These are phyloP conservation scores for Malassezia yamatoensis DNA, from an alignment of 1,284 basidiomycete genomes.

Conservation along the genomic window DNA sequence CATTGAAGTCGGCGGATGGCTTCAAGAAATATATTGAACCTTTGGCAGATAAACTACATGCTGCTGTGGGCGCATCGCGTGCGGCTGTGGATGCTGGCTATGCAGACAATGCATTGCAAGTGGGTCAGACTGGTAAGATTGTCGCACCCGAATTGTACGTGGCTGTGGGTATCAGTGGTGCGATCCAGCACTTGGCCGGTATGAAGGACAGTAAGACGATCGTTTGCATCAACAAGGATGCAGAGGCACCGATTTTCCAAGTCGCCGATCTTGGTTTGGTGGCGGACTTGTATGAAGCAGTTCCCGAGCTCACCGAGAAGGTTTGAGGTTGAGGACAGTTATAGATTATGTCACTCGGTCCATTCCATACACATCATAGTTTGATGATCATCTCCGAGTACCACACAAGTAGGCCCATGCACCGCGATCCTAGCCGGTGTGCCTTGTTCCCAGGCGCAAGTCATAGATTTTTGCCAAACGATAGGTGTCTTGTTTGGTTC, in stretches of 20 bases:
- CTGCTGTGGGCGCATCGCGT: slow-evolving; percentile 90
- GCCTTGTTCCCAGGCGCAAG: background rate
- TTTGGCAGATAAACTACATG: slow-evolving; percentile 81
- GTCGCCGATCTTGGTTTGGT: slow-evolving; percentile 92
- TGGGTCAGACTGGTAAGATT: slow-evolving; percentile 93
- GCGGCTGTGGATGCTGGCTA: slow-evolving; percentile 98
- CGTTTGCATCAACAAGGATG: slow-evolving; percentile 97
- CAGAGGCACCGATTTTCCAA: slow-evolving; percentile 98
- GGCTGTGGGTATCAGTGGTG: slow-evolving; percentile 92
- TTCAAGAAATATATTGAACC: slow-evolving; percentile 82
- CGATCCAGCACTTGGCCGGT: slow-evolving; percentile 95
- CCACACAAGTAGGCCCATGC: background rate
- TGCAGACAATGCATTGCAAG: slow-evolving; percentile 94
- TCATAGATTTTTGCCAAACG: background rate
- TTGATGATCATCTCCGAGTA: slow-evolving; percentile 1
- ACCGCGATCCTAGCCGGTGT: background rate
- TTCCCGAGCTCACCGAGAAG: slow-evolving; percentile 41
- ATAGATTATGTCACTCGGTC: background rate
- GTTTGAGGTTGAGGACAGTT: background rate
- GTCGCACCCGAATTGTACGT: slow-evolving; percentile 76
- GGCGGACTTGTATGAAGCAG: slow-evolving; percentile 51
- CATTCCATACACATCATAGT: background rate
- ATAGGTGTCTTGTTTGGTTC: background rate
- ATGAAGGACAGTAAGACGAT: slow-evolving; percentile 99
- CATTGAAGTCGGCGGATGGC: slow-evolving; percentile 85